Conservation (phyloP, 2,329 filamentous ascomycete species). For the Incumbomyces lentus region DNA sequence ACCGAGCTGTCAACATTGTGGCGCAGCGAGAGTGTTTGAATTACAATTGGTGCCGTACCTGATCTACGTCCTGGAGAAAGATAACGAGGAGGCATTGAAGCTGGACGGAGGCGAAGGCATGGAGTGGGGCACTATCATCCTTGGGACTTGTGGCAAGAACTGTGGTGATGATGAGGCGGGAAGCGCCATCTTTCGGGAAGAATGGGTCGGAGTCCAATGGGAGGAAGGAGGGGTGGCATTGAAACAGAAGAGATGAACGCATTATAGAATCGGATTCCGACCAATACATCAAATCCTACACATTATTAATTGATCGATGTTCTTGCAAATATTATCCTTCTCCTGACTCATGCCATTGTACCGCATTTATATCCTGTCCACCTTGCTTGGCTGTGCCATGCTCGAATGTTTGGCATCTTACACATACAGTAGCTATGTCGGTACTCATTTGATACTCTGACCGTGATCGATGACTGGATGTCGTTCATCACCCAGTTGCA, state of each 20-base stretch:
- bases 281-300: no score
- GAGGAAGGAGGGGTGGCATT: conserved; percentile 49
- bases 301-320: no score
- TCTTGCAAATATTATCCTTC: background rate
- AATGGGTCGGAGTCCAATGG: conserved; percentile 98
- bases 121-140: conserved; percentile 93
- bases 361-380: no score
- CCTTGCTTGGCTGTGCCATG: background rate
- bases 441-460: background rate
- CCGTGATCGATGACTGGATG: no score
- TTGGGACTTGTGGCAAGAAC: conserved; percentile 73
- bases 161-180: conserved; percentile 58
- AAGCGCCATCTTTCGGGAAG: conserved; percentile 70
- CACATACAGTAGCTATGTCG: background rate
- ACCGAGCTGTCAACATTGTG: conserved; percentile 68
- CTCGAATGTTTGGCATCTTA: background rate
- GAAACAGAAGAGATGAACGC: conserved; percentile 8
- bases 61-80: conserved; percentile 76
- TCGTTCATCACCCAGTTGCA: no score
- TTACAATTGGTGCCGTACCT: conserved; percentile 84
- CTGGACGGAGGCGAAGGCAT: conserved; percentile 60
- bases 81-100: conserved; percentile 42
- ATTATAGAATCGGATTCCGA: no score
- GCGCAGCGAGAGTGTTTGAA: conserved; percentile 69
- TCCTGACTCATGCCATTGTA: no score